Percentiles rank a stretch among this genome's conserved stretches.
These are phyloP conservation scores for Clonostachys chloroleuca DNA, from an alignment of 2,329 filamentous ascomycete genomes.

Conservation along the genomic window DNA sequence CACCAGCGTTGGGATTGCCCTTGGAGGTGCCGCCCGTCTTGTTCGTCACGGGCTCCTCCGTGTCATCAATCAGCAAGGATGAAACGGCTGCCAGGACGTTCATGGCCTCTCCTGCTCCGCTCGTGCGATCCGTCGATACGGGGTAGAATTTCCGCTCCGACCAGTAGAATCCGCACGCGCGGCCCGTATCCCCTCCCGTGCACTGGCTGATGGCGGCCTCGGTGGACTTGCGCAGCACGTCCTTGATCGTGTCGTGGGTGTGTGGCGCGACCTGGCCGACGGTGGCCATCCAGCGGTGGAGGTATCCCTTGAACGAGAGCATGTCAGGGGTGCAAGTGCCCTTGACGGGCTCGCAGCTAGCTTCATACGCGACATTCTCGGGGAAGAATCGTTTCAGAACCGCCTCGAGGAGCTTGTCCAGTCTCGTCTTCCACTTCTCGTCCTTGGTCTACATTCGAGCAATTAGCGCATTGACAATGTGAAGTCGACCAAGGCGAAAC, in stretches of 20 bases:
- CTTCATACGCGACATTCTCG: conserved; percentile 54
- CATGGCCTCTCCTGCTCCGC: conserved; percentile 67
- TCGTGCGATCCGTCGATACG: conserved; percentile 42
- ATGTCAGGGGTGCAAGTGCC: conserved; percentile 53
- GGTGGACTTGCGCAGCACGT: conserved; percentile 40
- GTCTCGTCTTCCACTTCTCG: conserved; percentile 50
- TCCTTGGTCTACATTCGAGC: conserved; percentile 49
- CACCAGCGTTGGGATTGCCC: conserved; percentile 43
- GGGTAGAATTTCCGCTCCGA: conserved; percentile 45
- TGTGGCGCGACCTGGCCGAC: conserved; percentile 44
- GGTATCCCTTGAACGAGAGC: conserved; percentile 51
- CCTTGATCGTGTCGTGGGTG: conserved; percentile 35
- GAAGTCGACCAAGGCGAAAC: conserved; percentile 10
- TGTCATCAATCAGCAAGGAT: conserved; percentile 46
- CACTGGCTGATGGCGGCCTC: conserved; percentile 43
- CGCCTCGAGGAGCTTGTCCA: conserved; percentile 51
- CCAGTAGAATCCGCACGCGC: conserved; percentile 45
- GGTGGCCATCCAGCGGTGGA: conserved; percentile 44
- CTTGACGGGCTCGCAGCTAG: conserved; percentile 56
- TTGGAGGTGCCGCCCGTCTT: conserved; percentile 55
- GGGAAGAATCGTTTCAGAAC: conserved; percentile 49
- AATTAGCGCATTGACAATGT: too few relatives aligned
- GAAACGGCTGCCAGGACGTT: conserved; percentile 60
- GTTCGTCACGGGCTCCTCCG: conserved; percentile 41
- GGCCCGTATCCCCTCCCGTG: conserved; percentile 18